These are phyloP conservation scores for Bacidia rubella DNA, from an alignment of 495 filamentous ascomycete species.

Conservation along the genomic window DNA sequence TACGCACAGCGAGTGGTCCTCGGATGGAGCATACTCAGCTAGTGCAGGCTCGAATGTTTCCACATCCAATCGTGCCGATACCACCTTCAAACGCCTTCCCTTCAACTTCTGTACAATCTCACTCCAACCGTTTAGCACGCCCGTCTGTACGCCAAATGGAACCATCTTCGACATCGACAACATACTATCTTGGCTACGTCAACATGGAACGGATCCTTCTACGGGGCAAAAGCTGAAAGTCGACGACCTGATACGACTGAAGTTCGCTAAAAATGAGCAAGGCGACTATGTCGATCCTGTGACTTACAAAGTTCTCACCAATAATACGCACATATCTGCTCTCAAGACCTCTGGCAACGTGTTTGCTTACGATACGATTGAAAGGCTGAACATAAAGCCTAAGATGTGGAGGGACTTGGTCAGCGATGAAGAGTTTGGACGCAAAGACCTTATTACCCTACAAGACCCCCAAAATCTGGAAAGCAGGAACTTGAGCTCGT, in stretches of 20 bases:
- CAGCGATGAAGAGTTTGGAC: slow-evolving; percentile 71
- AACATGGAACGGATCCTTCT: slow-evolving; percentile 82
- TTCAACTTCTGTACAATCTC: slow-evolving; percentile 98
- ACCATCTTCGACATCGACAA: slow-evolving; percentile 80
- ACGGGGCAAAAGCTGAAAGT: slow-evolving; percentile 63
- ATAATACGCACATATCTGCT: slow-evolving; percentile 94
- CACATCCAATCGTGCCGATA: slow-evolving; percentile 35
- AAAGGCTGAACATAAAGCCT: slow-evolving; percentile 90
- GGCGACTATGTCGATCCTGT: slow-evolving; percentile 93
- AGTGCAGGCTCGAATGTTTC: slow-evolving; percentile 55
- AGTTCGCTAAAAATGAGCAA: slow-evolving; percentile 84
- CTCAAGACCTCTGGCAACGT: slow-evolving; percentile 83
- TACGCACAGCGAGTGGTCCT: slow-evolving; percentile 94
- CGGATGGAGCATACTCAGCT: slow-evolving; percentile 68
- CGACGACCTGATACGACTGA: slow-evolving; percentile 78
- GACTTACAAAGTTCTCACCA: slow-evolving; percentile 91
- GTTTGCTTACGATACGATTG: slow-evolving; percentile 89
- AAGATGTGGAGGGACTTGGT: slow-evolving; percentile 94
- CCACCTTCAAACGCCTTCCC: slow-evolving; percentile 73
- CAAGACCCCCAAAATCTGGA: slow-evolving; percentile 93
- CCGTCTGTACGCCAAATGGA: slow-evolving; percentile 66
- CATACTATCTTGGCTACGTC: slow-evolving; percentile 83
- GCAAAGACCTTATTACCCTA: slow-evolving; percentile 89
- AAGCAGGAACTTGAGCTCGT: slow-evolving; percentile 69
- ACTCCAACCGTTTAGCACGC: slow-evolving; percentile 79